These are phyloP conservation scores for Gypsophila paniculata DNA, from an alignment of 179 eudicot genomes.

Conservation along the genomic window DNA sequence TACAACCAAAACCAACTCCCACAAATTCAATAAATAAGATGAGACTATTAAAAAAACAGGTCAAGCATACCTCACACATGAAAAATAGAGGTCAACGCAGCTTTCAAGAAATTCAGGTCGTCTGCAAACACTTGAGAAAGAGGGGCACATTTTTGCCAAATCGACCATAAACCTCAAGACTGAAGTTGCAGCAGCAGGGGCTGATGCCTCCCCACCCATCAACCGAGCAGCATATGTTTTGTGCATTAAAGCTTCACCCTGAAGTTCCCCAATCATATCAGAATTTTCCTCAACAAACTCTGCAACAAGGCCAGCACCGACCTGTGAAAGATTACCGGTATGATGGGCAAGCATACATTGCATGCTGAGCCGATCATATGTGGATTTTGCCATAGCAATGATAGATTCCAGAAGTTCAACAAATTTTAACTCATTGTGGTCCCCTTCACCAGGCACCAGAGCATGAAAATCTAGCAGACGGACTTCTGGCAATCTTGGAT, in stretches of 20 bases:
- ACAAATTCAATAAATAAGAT: conserved; percentile 11
- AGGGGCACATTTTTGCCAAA: conserved; percentile 90
- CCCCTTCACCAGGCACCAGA: conserved; percentile 88
- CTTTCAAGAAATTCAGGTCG: conserved; percentile 96
- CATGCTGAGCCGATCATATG: conserved; percentile 79
- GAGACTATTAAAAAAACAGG: conserved; percentile 10
- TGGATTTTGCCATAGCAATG: conserved; percentile 88
- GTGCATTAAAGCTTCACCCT: conserved; percentile 99
- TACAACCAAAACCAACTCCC: not conserved
- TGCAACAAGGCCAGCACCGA: conserved; percentile 82
- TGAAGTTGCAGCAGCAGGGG: conserved; percentile 98
- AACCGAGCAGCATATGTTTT: conserved; percentile 98
- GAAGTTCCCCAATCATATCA: conserved; percentile 98
- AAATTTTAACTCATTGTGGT: conserved; percentile 69
- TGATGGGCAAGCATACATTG: conserved; percentile 84
- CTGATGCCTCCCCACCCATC: conserved; percentile 99
- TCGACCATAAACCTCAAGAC: conserved; percentile 98
- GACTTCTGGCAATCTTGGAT: conserved; percentile 99
- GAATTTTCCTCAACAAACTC: conserved; percentile 76
- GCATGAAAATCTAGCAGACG: conserved; percentile 99
- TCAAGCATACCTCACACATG: conserved; percentile 75
- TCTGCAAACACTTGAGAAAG: conserved; percentile 88
- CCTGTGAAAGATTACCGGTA: conserved; percentile 85
- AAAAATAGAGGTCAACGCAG: conserved; percentile 91
- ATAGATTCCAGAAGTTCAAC: conserved; percentile 88